Evolutionary conservation across 345 rosid species (phyloP).

Genomic region (Microthlaspi erraticum): DNA sequence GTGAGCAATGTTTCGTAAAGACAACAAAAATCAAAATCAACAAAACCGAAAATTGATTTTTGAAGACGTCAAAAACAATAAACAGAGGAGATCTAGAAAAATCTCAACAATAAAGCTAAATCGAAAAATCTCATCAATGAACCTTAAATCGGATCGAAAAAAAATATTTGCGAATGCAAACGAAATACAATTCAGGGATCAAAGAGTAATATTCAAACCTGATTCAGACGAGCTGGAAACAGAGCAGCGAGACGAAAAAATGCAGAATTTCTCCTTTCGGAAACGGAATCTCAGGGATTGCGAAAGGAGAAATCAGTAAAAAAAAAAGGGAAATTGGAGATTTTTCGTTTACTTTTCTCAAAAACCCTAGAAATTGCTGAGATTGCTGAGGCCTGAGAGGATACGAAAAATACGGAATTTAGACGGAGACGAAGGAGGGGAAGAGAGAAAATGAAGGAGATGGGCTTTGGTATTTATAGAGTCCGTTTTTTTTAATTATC

Average conservation of each 20-base stretch:
- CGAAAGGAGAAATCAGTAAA: constrained; percentile 14
- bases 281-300: constrained; percentile 23
- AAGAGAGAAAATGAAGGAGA: constrained; percentile 41
- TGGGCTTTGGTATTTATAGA: constrained; percentile 65
- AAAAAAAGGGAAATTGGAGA: background rate
- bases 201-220: constrained; percentile 4
- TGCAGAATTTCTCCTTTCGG: constrained; percentile 32
- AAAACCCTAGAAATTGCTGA: constrained; percentile 40
- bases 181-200: background rate
- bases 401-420: constrained; percentile 18
- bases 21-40: background rate
- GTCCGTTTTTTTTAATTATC: constrained; percentile 28
- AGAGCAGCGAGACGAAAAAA: background rate
- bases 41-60: background rate
- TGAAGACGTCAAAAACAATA: background rate
- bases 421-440: constrained; percentile 21
- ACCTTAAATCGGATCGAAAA: background rate
- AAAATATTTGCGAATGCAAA: background rate
- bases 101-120: background rate
- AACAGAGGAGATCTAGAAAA: constrained; percentile 4
- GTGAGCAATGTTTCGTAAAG: background rate
- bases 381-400: background rate
- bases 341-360: background rate
- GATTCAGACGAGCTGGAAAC: constrained; percentile 10
- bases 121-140: background rate